These are phyloP conservation scores for Davidsoniella eucalypti DNA, from an alignment of 2,329 filamentous ascomycete genomes.

Conservation along the genomic window DNA sequence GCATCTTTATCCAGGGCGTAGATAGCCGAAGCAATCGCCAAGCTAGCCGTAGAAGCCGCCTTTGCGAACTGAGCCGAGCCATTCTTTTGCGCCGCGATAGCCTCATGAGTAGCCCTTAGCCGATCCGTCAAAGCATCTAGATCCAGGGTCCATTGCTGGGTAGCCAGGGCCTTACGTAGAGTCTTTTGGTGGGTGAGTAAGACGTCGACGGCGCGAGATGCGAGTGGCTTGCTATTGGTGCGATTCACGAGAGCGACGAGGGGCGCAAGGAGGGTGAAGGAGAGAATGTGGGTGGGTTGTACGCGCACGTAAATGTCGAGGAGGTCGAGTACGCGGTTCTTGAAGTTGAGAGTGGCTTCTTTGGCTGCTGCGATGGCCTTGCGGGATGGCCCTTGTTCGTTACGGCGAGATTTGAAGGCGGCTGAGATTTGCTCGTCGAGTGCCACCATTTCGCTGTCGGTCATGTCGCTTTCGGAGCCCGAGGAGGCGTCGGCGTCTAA, in stretches of 20 bases:
- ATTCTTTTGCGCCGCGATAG: constrained; percentile 42
- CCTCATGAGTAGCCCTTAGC: constrained; percentile 50
- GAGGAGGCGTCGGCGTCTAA: constrained; percentile 39
- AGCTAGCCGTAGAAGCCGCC: constrained; percentile 56
- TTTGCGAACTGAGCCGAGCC: constrained; percentile 55
- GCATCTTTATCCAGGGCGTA: constrained; percentile 35
- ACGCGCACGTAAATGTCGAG: constrained; percentile 72
- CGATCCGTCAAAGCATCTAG: constrained; percentile 18
- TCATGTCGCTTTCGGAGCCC: constrained; percentile 66
- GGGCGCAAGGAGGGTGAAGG: constrained; percentile 56
- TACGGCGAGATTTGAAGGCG: constrained; percentile 65
- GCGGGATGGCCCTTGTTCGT: constrained; percentile 48
- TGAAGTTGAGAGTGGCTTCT: constrained; percentile 83
- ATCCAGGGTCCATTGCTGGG: constrained; percentile 23
- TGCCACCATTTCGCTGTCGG: constrained; percentile 87
- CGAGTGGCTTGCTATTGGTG: constrained; percentile 61
- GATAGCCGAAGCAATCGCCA: constrained; percentile 49
- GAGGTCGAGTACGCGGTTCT: constrained; percentile 80
- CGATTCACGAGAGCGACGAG: constrained; percentile 59
- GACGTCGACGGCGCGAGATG: constrained; percentile 55
- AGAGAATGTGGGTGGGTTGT: constrained; percentile 50
- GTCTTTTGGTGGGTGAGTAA: constrained; percentile 56
- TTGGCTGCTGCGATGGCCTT: constrained; percentile 78
- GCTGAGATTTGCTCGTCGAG: constrained; percentile 69
- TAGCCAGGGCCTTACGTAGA: constrained; percentile 36